Evolutionary conservation across 805 yeast species (phyloP).

Genomic region (Saccharomycopsis javanensis): DNA sequence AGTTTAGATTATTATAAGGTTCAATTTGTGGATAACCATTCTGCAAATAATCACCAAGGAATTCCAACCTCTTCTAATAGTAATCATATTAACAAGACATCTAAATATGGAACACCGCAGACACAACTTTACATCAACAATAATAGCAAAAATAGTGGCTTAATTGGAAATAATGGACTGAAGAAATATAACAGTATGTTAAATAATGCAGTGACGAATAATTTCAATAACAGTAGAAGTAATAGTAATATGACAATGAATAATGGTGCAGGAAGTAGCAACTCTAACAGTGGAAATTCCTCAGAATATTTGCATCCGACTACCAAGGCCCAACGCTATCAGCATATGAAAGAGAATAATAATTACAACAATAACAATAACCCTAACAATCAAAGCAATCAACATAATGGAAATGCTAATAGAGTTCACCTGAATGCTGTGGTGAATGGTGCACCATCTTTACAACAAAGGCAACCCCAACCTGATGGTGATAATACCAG

Average conservation of each 20-base stretch:
- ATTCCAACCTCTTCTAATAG: background rate
- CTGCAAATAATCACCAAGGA: background rate
- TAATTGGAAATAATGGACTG: background rate
- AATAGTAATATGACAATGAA: background rate
- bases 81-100: background rate
- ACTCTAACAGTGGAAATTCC: background rate
- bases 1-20: background rate
- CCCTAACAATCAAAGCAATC: background rate
- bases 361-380: background rate
- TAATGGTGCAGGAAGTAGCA: background rate
- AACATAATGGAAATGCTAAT: background rate
- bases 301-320: background rate
- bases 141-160: background rate
- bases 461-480: background rate
- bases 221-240: background rate
- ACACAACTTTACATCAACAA: background rate
- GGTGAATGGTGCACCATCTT: background rate
- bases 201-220: background rate
- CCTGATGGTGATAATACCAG: background rate
- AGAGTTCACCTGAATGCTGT: background rate
- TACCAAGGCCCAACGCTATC: background rate
- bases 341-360: conserved; percentile 1
- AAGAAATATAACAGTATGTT: background rate
- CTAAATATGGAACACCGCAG: background rate
- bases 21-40: background rate